These are phyloP conservation scores for Colletotrichum chlorophyti DNA, from an alignment of 2,329 filamentous ascomycete genomes.

Conservation along the genomic window DNA sequence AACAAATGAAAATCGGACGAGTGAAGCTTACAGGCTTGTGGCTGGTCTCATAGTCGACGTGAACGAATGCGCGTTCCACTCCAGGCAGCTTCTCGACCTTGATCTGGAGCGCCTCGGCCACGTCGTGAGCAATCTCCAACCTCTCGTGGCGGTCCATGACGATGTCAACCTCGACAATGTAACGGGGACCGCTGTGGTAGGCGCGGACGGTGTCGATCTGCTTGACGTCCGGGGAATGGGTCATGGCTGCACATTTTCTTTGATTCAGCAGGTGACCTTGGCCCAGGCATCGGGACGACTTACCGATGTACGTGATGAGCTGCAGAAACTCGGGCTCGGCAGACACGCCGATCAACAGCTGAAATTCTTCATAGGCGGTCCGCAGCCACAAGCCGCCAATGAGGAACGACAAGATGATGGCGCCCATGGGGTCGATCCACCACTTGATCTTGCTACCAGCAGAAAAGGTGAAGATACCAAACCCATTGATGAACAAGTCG, in stretches of 20 bases:
- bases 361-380: slow-evolving; percentile 88
- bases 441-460: slow-evolving; percentile 86
- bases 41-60: slow-evolving; percentile 96
- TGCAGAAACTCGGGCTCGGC: slow-evolving; percentile 87
- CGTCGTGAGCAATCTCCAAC: slow-evolving; percentile 84
- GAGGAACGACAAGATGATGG: slow-evolving; percentile 80
- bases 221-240: slow-evolving; percentile 80
- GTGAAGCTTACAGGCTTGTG: slow-evolving; percentile 74
- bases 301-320: slow-evolving; percentile 91
- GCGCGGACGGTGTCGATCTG: slow-evolving; percentile 95
- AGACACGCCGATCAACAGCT: slow-evolving; percentile 87
- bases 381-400: slow-evolving; percentile 83
- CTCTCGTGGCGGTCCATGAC: slow-evolving; percentile 84
- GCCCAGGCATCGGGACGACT: not conserved
- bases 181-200: slow-evolving; percentile 86
- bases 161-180: slow-evolving; percentile 95
- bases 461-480: slow-evolving; percentile 90
- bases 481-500: slow-evolving; percentile 94
- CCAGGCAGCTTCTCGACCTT: slow-evolving; percentile 93
- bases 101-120: slow-evolving; percentile 91
- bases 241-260: slow-evolving; percentile 61
- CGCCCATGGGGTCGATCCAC: slow-evolving; percentile 96
- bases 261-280: not conserved
- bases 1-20: not conserved
- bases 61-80: slow-evolving; percentile 92